phyloP scores from a whole-genome alignment of 768 basidiomycete genomes.

The Trametes coccinea region DNA sequence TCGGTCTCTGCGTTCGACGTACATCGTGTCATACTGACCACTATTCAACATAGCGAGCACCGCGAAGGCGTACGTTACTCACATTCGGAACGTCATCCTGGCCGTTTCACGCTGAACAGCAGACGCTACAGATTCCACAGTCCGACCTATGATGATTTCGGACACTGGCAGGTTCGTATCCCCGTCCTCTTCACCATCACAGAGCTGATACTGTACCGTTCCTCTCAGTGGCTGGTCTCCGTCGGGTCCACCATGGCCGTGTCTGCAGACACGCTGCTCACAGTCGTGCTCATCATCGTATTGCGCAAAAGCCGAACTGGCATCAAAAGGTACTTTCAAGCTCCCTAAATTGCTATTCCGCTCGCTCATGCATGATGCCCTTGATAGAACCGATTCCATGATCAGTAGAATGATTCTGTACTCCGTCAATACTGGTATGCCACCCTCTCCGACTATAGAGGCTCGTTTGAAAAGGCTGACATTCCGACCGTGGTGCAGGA shows the following conservation, averaged over 20 bases:
- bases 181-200: no score
- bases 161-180: no score
- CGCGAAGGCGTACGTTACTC: no score
- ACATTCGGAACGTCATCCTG: no score
- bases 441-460: no score
- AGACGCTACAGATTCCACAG: no score
- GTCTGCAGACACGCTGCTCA: constrained; percentile 2
- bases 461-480: not conserved
- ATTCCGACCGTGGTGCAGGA: not conserved
- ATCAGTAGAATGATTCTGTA: not conserved
- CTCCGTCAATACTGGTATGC: constrained; percentile 7
- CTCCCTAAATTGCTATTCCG: not conserved
- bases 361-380: not conserved
- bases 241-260: not conserved
- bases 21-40: no score
- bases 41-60: no score
- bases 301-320: constrained; percentile 10
- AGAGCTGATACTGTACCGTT: no score
- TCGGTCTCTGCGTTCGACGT: no score
- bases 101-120: no score
- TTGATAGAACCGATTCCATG: not conserved
- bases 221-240: not conserved
- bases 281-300: not conserved
- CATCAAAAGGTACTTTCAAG: not conserved
- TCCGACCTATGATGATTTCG: no score